Conservation (phyloP, 352 stramenopile genomes). For the Pythium biforme region DNA sequence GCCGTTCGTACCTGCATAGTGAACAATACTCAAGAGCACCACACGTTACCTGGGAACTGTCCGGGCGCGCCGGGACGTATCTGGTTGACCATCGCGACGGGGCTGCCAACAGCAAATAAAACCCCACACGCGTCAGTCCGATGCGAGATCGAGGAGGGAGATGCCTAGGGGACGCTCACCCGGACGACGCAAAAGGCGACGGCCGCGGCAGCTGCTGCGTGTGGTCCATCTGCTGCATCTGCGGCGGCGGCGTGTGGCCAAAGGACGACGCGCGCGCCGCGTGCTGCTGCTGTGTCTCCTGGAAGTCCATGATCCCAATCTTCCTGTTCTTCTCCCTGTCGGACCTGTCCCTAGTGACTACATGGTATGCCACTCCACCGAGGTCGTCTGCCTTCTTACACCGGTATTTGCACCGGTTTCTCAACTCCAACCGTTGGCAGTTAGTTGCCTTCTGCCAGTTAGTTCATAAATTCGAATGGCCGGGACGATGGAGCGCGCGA, state of each 20-base stretch:
- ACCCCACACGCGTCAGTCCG: background rate
- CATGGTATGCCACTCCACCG: too few species aligned
- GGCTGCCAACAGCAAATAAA: slow-evolving; percentile 6
- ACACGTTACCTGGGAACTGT: slow-evolving; percentile 32
- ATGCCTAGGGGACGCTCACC: background rate
- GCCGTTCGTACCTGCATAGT: too few species aligned
- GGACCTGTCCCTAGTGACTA: too few species aligned
- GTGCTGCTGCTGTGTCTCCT: background rate
- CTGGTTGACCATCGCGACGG: slow-evolving; percentile 37
- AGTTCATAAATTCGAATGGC: too few species aligned
- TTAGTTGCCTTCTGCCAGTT: too few species aligned
- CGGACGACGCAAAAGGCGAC: slow-evolving; percentile 21
- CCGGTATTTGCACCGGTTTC: too few species aligned
- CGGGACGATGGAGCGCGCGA: background rate
- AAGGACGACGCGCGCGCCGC: slow-evolving; percentile 19
- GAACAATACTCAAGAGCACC: background rate
- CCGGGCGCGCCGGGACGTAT: slow-evolving; percentile 25
- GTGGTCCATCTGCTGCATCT: slow-evolving; percentile 1
- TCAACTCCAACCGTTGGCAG: too few species aligned
- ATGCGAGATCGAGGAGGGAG: too few species aligned
- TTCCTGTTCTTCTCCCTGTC: too few species aligned
- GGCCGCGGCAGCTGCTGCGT: slow-evolving; percentile 7
- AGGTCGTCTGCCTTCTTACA: too few species aligned
- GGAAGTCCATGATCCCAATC: background rate
- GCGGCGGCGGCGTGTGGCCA: slow-evolving; percentile 3